Evolutionary conservation across 306 rosid species (phyloP).

Genomic region (Cucurbita ficifolia): DNA sequence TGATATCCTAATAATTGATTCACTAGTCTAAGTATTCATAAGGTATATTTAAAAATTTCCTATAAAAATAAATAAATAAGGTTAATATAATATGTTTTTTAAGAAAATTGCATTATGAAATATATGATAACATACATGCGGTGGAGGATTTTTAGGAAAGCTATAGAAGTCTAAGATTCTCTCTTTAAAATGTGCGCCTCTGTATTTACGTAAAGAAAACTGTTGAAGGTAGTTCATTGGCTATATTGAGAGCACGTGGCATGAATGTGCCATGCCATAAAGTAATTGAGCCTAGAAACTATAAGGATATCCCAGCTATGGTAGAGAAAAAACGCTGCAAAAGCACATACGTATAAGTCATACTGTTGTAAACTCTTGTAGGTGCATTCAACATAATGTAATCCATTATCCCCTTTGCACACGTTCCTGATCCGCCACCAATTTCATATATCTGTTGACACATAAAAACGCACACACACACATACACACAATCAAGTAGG

Average conservation of each 20-base stretch:
- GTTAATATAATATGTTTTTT: not conserved
- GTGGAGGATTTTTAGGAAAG: not conserved
- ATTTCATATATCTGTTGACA: constrained; percentile 91
- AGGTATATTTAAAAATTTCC: not conserved
- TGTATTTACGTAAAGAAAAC: not conserved
- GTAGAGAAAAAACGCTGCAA: constrained; percentile 14
- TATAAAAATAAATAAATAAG: not conserved
- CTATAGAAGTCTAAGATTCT: not conserved
- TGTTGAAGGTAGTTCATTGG: not conserved
- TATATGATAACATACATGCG: not conserved
- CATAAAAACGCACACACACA: constrained; percentile 9
- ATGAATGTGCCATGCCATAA: not conserved
- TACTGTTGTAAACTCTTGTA: constrained; percentile 62
- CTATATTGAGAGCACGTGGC: not conserved
- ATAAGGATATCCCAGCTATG: not conserved
- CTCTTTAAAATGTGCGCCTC: not conserved
- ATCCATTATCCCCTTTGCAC: constrained; percentile 97
- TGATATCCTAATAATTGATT: not conserved
- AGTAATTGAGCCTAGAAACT: not conserved
- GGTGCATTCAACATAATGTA: constrained; percentile 96
- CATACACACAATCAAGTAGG: constrained; percentile 15
- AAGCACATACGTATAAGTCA: constrained; percentile 77
- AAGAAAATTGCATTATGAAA: not conserved
- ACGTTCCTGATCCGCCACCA: constrained; percentile 99
- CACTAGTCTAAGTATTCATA: not conserved